phyloP scores from a whole-genome alignment of 768 basidiomycete genomes.

The Suillus cothurnatus region DNA sequence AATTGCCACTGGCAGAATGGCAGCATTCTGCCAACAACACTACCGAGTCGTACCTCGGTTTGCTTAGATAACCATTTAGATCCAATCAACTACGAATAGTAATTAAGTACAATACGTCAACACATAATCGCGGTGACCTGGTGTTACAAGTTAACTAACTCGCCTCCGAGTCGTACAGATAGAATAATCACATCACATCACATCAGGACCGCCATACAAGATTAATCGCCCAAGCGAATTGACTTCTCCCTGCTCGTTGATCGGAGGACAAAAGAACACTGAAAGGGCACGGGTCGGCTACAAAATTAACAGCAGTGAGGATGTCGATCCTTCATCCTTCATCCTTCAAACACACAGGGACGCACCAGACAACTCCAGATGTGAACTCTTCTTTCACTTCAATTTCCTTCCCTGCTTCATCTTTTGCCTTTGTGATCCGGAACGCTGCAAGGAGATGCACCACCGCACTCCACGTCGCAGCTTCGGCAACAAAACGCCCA shows the following conservation, averaged over 20 bases:
- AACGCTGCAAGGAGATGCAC: constrained; percentile 31
- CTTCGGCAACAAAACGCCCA: constrained; percentile 34
- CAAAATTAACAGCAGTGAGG: constrained; percentile 14
- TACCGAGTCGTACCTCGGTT: too few species aligned
- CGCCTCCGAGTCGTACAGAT: not conserved
- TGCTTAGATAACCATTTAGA: too few species aligned
- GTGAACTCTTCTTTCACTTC: constrained; percentile 32
- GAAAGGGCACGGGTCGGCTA: constrained; percentile 33
- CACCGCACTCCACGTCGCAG: constrained; percentile 33
- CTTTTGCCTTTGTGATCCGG: constrained; percentile 16
- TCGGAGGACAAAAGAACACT: constrained; percentile 32
- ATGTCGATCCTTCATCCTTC: not conserved
- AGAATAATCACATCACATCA: not conserved
- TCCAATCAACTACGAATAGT: not conserved
- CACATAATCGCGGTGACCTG: not conserved
- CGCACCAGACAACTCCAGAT: constrained; percentile 35
- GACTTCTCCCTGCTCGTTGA: constrained; percentile 26
- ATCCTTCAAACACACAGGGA: constrained; percentile 13
- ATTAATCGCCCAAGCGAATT: constrained; percentile 15
- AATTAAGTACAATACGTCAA: not conserved
- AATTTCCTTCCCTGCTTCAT: constrained; percentile 23
- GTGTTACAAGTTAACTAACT: not conserved
- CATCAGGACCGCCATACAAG: not conserved
- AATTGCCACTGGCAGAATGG: too few species aligned
- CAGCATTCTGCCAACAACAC: too few species aligned